phyloP scores from a whole-genome alignment of 257 asterid species.

The Leonotis leonurus region DNA sequence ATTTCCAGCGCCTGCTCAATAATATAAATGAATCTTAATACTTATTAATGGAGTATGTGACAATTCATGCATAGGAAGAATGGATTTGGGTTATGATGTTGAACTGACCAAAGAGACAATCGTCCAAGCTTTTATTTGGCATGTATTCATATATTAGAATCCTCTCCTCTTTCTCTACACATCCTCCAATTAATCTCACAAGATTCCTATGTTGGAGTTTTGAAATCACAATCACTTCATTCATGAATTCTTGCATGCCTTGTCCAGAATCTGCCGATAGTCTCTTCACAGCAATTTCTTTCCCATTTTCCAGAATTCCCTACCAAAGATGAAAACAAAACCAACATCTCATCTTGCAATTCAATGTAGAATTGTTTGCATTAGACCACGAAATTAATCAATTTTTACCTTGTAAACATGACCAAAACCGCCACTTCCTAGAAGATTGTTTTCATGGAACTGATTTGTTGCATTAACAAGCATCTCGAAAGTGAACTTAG shows the following conservation, averaged over 20 bases:
- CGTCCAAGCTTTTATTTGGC: slow-evolving; percentile 34
- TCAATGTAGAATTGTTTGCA: background rate
- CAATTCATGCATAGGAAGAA: too few species aligned
- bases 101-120: slow-evolving; percentile 29
- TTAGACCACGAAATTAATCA: too few species aligned
- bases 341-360: background rate
- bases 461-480: slow-evolving; percentile 28
- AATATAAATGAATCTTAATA: background rate
- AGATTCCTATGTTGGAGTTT: slow-evolving; percentile 42
- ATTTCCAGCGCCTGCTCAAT: background rate
- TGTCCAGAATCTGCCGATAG: slow-evolving; percentile 36
- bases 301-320: slow-evolving; percentile 29
- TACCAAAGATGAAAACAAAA: background rate
- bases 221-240: slow-evolving; percentile 35
- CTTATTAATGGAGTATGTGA: background rate
- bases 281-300: slow-evolving; percentile 34
- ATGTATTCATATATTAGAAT: slow-evolving; percentile 33
- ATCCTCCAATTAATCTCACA: slow-evolving; percentile 30
- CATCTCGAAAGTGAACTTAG: slow-evolving; percentile 22
- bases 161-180: slow-evolving; percentile 33
- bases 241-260: slow-evolving; percentile 34
- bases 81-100: background rate
- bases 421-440: slow-evolving; percentile 39
- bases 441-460: slow-evolving; percentile 15
- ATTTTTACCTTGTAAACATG: slow-evolving; percentile 31